Base-by-base conservation (phyloP, 306 rosid genomes). In the Casuarina glauca region DNA sequence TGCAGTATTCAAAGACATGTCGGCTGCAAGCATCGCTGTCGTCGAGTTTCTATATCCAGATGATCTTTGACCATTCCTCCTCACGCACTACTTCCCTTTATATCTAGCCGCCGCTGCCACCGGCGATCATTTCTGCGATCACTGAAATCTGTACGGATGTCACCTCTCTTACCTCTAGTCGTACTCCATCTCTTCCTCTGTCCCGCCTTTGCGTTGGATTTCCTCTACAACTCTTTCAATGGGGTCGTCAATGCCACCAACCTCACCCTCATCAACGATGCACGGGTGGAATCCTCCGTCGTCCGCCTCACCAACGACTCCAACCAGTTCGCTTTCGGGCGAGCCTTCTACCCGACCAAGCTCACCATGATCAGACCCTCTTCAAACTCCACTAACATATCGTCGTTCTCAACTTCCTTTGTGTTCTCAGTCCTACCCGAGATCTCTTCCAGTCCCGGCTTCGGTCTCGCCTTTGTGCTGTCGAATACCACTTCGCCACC, bases 321-420 rank as follows among this genome's bases (percentile, higher is more conserved):
- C 36, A 87, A 88, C 79, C 89, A 61, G 36, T 80, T 70, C 83
- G 88, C 97, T 43, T 62, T 76, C 6, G 98, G 97, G 3, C 86
- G 98, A 13, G 81, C 79, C 42, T 92, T 94, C 90, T 79, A 89
- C 67, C 86, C 88, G 5, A 64, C 75, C 0, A 81, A 79, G 64
- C 53, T 89, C 55, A 5, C 46, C 49, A 82, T 79, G 79, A 26
- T 26, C 4, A 82, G 43, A 74, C 42, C 82, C 19, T 42, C 63
- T 9, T 71, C 85, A 1, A 86, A 80, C 38, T 82, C 89, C 55
- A 11, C 86, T 32, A 26, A 74, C 26, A 49, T 88, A 13, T 45
- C 87, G 20, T 94, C 98, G 0, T 94, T 94, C 78, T 92, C 97
- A 19, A 92, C 97, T 58, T 87, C 97, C 6, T 94, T 94, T 42